phyloP scores from a whole-genome alignment of 75 land plant species.

The Pinus albicaulis region DNA sequence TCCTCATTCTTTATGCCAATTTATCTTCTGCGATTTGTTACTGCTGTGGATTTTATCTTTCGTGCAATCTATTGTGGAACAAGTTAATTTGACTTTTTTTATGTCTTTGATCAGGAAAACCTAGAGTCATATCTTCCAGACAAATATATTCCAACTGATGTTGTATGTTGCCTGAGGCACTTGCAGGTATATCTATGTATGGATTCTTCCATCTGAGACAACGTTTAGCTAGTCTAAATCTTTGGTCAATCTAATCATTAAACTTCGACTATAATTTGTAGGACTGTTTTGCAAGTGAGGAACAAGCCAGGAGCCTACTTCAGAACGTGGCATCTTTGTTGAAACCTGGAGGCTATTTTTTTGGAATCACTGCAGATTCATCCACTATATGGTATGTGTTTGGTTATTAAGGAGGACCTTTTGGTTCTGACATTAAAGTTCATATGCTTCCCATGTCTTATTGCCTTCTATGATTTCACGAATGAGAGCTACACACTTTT shows the following conservation, averaged over 20 bases:
- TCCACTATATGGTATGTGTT: conserved; percentile 93
- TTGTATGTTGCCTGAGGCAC: conserved; percentile 83
- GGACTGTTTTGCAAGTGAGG: conserved; percentile 83
- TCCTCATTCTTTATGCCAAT: too few species aligned
- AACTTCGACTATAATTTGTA: conserved; percentile 17
- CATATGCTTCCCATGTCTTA: background rate
- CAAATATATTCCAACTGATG: conserved; percentile 60
- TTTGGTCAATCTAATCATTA: background rate
- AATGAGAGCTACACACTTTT: background rate
- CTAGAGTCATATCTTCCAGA: conserved; percentile 57
- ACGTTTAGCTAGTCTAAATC: background rate
- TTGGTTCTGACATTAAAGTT: background rate
- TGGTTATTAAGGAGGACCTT: background rate
- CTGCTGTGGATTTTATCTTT: background rate
- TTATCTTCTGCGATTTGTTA: too few species aligned
- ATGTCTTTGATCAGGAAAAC: conserved; percentile 49
- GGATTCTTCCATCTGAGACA: conserved; percentile 2
- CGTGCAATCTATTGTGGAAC: background rate
- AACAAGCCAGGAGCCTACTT: conserved; percentile 69
- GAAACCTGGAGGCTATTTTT: conserved; percentile 93
- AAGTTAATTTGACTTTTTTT: background rate
- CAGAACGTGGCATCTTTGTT: conserved; percentile 76
- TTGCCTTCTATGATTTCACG: background rate
- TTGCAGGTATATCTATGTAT: conserved; percentile 61
- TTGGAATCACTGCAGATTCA: conserved; percentile 97